Evolutionary conservation across 352 stramenopile species (phyloP).

Genomic region (Pythium guiyangense): DNA sequence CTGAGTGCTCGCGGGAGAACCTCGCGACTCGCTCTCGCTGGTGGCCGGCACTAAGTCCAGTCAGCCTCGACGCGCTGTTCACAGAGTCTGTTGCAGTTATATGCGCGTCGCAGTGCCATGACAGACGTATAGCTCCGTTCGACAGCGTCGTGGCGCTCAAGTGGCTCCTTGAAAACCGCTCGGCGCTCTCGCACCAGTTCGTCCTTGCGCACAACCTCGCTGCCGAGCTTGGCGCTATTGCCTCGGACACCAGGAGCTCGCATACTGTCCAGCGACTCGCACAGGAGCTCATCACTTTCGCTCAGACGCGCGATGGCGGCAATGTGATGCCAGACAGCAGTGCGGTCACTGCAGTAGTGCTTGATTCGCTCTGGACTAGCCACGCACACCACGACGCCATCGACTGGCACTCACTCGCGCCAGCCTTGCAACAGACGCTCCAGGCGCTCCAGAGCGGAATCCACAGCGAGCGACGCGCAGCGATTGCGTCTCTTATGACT

Average conservation of each 20-base stretch:
- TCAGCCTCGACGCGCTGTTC: background rate
- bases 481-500: background rate
- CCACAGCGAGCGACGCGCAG: background rate
- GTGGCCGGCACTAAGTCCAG: background rate
- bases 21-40: background rate
- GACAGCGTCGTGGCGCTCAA: constrained; percentile 4
- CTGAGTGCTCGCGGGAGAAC: too few species aligned
- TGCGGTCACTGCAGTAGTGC: background rate
- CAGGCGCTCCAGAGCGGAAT: background rate
- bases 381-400: too few species aligned
- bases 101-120: background rate
- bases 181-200: background rate
- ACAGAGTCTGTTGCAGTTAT: background rate
- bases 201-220: background rate
- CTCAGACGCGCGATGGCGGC: background rate
- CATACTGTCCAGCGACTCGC: background rate
- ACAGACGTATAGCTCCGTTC: background rate
- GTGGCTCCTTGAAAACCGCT: constrained; percentile 1
- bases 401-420: background rate
- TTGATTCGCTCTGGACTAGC: too few species aligned
- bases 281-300: background rate
- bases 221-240: background rate
- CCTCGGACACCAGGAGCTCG: background rate
- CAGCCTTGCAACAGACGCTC: background rate
- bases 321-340: too few species aligned